A percentile compares a stretch with the other conserved stretches of the same genome.
Evolutionary conservation across 208 protist genomes (phyloP).

Genomic region (Endotrypanum monterogeii): DNA sequence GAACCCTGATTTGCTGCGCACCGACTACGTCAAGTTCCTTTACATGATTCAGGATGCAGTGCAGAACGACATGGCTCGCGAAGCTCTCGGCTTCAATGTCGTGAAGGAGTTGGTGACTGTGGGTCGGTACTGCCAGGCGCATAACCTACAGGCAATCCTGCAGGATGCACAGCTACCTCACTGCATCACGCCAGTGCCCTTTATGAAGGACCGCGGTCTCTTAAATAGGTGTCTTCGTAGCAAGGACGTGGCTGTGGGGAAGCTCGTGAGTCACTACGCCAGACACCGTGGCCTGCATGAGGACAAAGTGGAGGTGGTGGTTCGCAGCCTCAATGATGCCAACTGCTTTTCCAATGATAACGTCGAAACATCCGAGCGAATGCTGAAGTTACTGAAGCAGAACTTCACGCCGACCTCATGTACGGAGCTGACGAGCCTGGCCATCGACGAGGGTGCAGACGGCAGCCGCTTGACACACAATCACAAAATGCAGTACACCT

Average conservation of each 20-base stretch:
- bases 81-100: conserved; percentile 81
- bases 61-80: conserved; percentile 62
- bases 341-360: conserved; percentile 93
- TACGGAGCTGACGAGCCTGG: conserved; percentile 53
- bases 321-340: conserved; percentile 91
- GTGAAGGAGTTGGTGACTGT: conserved; percentile 83
- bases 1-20: conserved; percentile 94
- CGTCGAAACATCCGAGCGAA: conserved; percentile 64
- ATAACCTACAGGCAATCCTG: conserved; percentile 64
- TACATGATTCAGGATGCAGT: conserved; percentile 93
- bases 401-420: conserved; percentile 71
- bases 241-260: conserved; percentile 83
- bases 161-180: conserved; percentile 71
- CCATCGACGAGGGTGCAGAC: conserved; percentile 78
- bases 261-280: conserved; percentile 70
- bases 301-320: conserved; percentile 73
- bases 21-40: conserved; percentile 93
- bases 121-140: conserved; percentile 52
- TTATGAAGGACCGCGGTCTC: conserved; percentile 58
- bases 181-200: conserved; percentile 90
- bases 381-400: conserved; percentile 75
- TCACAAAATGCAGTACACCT: conserved; percentile 95
- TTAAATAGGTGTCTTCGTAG: conserved; percentile 86
- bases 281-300: conserved; percentile 21
- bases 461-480: conserved; percentile 95